A percentile compares a stretch with the other conserved stretches of the same genome.
Conservation (phyloP, 2,329 filamentous ascomycete genomes). For the Fusarium chaquense region DNA sequence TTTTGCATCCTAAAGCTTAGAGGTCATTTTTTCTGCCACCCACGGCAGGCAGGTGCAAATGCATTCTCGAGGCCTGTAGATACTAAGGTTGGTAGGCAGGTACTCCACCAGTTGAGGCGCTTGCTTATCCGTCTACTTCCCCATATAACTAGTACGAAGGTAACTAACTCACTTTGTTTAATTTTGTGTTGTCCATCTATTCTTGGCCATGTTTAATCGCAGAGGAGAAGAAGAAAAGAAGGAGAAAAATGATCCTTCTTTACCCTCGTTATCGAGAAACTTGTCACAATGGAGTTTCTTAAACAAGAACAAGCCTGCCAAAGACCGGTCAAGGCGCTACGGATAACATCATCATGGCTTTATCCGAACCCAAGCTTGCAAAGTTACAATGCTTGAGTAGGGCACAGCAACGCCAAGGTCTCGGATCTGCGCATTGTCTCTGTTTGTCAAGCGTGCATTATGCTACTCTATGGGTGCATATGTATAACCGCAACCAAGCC, state of each 20-base stretch:
- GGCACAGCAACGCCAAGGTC: slow-evolving; percentile 10
- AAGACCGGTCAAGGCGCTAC: neutral
- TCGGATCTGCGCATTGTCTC: neutral
- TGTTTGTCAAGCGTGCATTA: neutral
- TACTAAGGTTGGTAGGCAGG: neutral
- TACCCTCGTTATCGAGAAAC: neutral
- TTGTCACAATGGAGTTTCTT: neutral
- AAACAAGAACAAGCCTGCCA: neutral
- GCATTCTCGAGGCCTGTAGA: no score
- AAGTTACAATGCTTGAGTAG: neutral
- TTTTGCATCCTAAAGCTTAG: no score
- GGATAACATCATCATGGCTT: slow-evolving; percentile 3
- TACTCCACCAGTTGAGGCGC: neutral
- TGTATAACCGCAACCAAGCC: neutral
- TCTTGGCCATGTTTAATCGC: neutral
- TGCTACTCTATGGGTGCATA: neutral
- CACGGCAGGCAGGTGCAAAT: neutral
- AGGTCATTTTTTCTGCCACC: no score
- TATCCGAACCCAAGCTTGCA: slow-evolving; percentile 10
- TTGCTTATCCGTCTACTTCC: neutral
- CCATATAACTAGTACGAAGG: no score
- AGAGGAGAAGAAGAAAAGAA: neutral
- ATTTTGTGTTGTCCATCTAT: neutral
- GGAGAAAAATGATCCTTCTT: neutral
- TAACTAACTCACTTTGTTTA: neutral